Conservation (phyloP, 805 yeast species). For the Blastobotrys chiropterorum region DNA sequence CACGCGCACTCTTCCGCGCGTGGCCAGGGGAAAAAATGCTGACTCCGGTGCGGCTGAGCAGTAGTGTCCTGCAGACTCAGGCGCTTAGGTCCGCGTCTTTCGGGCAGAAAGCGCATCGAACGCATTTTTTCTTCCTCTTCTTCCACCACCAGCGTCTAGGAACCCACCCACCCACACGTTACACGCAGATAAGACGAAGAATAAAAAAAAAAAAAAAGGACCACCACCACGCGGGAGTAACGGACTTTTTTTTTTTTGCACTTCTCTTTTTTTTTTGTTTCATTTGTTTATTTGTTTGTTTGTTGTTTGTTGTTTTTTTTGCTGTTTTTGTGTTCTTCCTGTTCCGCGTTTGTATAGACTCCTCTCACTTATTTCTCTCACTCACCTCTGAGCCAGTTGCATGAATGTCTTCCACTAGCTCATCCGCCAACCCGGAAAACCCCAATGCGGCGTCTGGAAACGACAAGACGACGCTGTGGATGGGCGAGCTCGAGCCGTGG, state of each 20-base stretch:
- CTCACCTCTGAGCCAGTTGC: no score
- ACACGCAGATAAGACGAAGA: background rate
- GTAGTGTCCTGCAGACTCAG: no score
- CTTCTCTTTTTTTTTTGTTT: conserved; percentile 6
- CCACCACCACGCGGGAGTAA: no score
- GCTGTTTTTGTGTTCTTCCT: background rate
- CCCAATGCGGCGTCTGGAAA: conserved; percentile 16
- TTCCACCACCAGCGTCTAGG: background rate
- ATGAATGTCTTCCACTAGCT: conserved; percentile 16
- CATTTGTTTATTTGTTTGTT: background rate
- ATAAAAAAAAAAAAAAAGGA: background rate
- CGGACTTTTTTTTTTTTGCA: conserved; percentile 4
- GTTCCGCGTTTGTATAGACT: no score
- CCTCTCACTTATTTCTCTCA: background rate
- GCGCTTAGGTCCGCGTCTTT: no score
- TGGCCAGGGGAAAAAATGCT: no score
- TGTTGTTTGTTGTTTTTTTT: background rate
- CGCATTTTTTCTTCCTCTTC: background rate
- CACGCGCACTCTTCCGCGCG: no score
- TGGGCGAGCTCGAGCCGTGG: conserved; percentile 85
- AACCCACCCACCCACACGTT: background rate
- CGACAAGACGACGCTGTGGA: conserved; percentile 36
- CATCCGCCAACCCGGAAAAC: background rate
- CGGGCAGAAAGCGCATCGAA: background rate
- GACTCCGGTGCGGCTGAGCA: no score